Conservation (phyloP, 208 protist genomes). For the Acanthamoeba divionensis region DNA sequence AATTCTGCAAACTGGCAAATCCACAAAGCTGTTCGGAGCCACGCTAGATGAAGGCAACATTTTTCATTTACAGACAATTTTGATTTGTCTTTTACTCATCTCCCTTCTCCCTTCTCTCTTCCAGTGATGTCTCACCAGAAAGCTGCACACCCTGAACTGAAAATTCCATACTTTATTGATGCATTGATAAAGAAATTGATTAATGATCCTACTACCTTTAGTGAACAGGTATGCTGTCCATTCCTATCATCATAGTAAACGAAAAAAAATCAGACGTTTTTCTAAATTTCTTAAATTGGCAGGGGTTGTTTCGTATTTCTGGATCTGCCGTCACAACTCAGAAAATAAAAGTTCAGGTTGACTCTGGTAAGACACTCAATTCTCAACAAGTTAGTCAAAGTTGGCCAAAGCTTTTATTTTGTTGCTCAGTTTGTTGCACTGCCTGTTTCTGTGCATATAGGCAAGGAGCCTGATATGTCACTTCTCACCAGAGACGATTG, state of each 20-base stretch:
- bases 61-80: neutral
- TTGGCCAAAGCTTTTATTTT: neutral
- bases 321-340: conserved; percentile 17
- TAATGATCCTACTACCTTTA: no score
- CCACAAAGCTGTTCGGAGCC: conserved; percentile 14
- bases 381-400: neutral
- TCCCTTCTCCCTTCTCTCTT: neutral
- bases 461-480: conserved; percentile 24
- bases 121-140: conserved; percentile 40
- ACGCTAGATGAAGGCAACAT: neutral
- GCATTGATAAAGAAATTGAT: no score
- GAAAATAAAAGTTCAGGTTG: neutral
- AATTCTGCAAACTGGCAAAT: neutral
- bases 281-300: neutral
- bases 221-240: neutral
- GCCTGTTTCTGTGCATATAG: neutral
- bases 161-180: conserved; percentile 18
- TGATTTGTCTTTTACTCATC: neutral
- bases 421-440: neutral
- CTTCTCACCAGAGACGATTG: neutral
- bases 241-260: neutral
- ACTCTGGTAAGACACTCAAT: neutral
- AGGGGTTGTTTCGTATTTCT: conserved; percentile 39
- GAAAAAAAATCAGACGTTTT: neutral
- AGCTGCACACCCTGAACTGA: neutral